Evolutionary conservation across 345 rosid species (phyloP), one percentile per base, ranked within the genome.

Genomic region (Turritis glabra): DNA sequence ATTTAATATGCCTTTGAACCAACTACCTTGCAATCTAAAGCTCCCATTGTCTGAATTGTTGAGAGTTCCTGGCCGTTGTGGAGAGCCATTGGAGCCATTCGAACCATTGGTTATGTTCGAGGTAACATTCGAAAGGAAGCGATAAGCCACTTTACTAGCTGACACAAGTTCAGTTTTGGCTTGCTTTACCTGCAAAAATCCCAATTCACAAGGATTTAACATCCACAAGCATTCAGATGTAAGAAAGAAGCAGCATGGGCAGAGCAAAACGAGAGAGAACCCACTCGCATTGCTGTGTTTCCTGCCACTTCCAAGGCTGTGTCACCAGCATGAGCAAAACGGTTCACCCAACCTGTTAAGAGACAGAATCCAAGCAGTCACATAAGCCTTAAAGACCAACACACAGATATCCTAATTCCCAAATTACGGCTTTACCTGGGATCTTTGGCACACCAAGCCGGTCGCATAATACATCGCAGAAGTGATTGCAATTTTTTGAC

Each of bases 141-240:
- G 91, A 81, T 90, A 96, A 13, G 98, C 98, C 78, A 89, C 98
- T 86, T 88, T 95, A 88, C 99, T 92, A 26, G 99, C 97, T 35
- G 96, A 89, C 44, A 90, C 87, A 7, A 92, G 84, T 85, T 90
- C 99, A 44, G 96, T 89, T 84, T 88, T 92, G 72, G 99, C 98
- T 86, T 90, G 98, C 80, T 88, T 87, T 19, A 92, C 80, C 99
- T 96, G 93, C 82, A 84, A 70, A 40, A 30, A 57, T 18, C 52
- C 66, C 77, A 73, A 5, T 61, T 76, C 55, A 9, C 23, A 67
- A 7, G 37, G 32, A 40, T 64, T 33, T 12, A 50, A 27, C 33
- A 57, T 33, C 47, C 40, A 22, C 12, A 11, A 14, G 25, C 35
- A 22, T 23, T 53, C 22, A 43, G 11, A 29, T 57, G 48, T 44